Evolutionary conservation across 305 asterid species (phyloP).

Genomic region (Fraxinus albicans): DNA sequence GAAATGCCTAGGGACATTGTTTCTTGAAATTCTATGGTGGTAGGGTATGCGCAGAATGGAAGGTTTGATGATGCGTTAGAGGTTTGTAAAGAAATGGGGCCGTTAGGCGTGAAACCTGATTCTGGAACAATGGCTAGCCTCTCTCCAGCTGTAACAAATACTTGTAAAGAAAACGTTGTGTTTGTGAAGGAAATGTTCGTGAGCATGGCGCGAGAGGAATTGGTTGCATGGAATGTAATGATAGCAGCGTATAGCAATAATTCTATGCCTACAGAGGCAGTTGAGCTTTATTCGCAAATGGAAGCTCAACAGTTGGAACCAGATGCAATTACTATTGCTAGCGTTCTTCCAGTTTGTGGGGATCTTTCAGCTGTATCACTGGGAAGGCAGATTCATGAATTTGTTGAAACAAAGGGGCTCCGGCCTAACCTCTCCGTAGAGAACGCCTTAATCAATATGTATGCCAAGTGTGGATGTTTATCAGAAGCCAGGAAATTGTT

Average conservation of each 20-base stretch:
- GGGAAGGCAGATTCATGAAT: constrained; percentile 63
- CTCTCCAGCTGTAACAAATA: constrained; percentile 74
- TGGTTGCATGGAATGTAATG: constrained; percentile 89
- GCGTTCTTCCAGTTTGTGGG: constrained; percentile 81
- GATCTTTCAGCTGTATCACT: constrained; percentile 64
- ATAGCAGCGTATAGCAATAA: constrained; percentile 60
- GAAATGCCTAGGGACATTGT: constrained; percentile 68
- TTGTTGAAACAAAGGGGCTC: constrained; percentile 40
- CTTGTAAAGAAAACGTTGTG: constrained; percentile 52
- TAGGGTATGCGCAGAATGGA: constrained; percentile 62
- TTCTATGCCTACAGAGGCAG: constrained; percentile 68
- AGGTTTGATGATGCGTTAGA: constrained; percentile 64
- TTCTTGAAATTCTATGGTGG: constrained; percentile 85
- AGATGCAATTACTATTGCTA: constrained; percentile 61
- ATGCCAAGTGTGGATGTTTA: constrained; percentile 81
- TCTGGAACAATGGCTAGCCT: constrained; percentile 93
- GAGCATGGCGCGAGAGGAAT: constrained; percentile 45
- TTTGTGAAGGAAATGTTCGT: constrained; percentile 61
- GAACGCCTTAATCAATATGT: constrained; percentile 84
- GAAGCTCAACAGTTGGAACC: constrained; percentile 50
- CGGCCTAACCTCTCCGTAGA: constrained; percentile 62
- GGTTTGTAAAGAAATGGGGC: constrained; percentile 68
- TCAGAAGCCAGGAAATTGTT: constrained; percentile 70
- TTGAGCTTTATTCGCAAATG: constrained; percentile 57
- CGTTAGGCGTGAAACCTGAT: constrained; percentile 51